Conservation (phyloP, 768 basidiomycete species). For the Lepiota brunneoincarnata region DNA sequence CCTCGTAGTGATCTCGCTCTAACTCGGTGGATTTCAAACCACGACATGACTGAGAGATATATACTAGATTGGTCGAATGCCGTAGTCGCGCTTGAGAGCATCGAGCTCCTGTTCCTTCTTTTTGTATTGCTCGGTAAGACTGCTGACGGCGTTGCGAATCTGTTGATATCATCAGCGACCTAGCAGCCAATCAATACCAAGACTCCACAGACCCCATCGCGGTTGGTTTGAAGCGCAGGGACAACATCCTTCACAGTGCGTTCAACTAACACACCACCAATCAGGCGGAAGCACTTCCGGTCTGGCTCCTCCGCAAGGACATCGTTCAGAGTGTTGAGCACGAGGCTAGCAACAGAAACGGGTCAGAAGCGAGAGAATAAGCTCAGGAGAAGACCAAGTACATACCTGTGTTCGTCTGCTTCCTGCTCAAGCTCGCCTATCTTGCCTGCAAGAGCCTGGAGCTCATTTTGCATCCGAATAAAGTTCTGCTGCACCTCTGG, state of each 20-base stretch:
- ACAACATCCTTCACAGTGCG: constrained; percentile 94
- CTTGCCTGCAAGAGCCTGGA: constrained; percentile 90
- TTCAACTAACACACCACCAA: constrained; percentile 95
- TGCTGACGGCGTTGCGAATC: constrained; percentile 81
- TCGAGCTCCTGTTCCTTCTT: constrained; percentile 83
- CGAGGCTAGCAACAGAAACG: constrained; percentile 55
- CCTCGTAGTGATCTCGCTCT: no score
- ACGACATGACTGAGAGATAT: background rate
- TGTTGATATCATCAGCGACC: constrained; percentile 30
- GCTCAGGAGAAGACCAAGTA: constrained; percentile 14
- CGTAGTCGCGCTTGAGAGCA: constrained; percentile 73
- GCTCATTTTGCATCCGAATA: constrained; percentile 78
- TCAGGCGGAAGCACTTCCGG: constrained; percentile 94
- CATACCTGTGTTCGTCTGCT: constrained; percentile 91
- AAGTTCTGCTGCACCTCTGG: constrained; percentile 86
- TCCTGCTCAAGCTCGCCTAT: constrained; percentile 96
- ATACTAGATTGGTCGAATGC: constrained; percentile 55
- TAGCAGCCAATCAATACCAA: background rate
- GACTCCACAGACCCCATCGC: constrained; percentile 66
- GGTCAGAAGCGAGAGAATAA: constrained; percentile 1
- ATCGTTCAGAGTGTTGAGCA: constrained; percentile 84
- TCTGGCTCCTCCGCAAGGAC: constrained; percentile 78
- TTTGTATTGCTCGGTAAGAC: constrained; percentile 84
- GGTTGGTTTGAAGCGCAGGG: constrained; percentile 86
- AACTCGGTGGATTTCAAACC: no score